Evolutionary conservation across 192 early-diverging fungal species (phyloP), one percentile per base, ranked within the genome.

Genomic region (Gorgonomyces haynaldii): DNA sequence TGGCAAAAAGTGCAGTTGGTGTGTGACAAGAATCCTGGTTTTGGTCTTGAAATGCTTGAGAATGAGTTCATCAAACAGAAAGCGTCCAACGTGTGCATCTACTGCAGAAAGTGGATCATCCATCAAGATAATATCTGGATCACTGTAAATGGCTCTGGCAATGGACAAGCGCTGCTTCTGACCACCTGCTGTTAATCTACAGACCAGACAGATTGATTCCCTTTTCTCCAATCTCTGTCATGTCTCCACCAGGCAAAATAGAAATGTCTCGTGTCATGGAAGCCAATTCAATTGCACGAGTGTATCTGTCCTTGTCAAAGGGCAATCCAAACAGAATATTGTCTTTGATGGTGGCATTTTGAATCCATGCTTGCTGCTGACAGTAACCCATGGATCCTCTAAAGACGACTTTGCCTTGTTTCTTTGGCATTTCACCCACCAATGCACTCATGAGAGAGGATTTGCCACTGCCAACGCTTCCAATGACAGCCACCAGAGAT

Each of bases 31-130:
- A 4, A 89, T 16, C 4, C 29, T 13, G 2, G 51, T 52, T 21
- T 49, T 49, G 21, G 25, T 31, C 1, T 39, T 21, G 25, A 45
- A 22, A 0, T 78, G 77, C 1, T 67, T 61, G 6, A 65, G 58
- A 49, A 89, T 78, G 41, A 76, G 85, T 9, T 74, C 58, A 13
- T 53, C 25, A 7, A 42, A 54, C 3, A 42, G 16, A 7, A 17
- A 21, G 17, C 49, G 20, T 19, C 62, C 67, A 45, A 75, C 72
- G 12, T 66, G 61, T 0, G 70, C 77, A 57, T 91, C 89, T 0
- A 90, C 81, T 1, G 84, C 86, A 39, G 78, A 79, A 37, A 93
- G 53, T n/a, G 85, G 86, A 31, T 89, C 88, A 35, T 89, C 87
- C 4, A 89, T 40, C 0, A 89, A 49, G 8, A 79, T 66, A 29